A percentile compares a stretch with the other conserved stretches of the same genome.
Conservation (phyloP, 2,329 filamentous ascomycete species). For the Cytospora chrysosperma region DNA sequence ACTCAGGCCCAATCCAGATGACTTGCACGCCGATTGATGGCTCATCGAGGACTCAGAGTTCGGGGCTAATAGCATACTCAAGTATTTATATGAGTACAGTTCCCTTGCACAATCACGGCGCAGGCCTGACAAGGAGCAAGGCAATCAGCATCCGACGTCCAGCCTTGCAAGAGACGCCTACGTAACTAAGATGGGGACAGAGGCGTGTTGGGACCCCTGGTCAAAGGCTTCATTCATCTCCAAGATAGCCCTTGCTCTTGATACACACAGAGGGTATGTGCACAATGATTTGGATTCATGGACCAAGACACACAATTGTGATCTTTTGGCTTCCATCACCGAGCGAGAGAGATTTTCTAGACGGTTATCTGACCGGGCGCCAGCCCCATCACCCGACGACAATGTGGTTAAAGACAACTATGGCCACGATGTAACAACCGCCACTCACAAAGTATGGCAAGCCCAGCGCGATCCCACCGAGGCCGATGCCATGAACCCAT, state of each 20-base stretch:
- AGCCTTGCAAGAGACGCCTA: neutral
- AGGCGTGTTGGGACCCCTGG: neutral
- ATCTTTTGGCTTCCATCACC: too few relatives aligned
- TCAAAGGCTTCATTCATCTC: too few relatives aligned
- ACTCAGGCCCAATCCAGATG: neutral
- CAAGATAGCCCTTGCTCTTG: too few relatives aligned
- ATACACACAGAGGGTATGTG: too few relatives aligned
- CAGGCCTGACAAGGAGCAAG: neutral
- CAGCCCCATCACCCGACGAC: neutral
- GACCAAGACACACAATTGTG: too few relatives aligned
- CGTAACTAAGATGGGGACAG: neutral
- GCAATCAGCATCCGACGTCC: constrained; percentile 4
- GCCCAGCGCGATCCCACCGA: constrained; percentile 37
- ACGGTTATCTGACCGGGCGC: too few relatives aligned
- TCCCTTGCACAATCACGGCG: too few relatives aligned
- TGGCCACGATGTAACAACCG: constrained; percentile 38
- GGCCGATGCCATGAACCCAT: constrained; percentile 46
- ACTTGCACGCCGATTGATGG: neutral
- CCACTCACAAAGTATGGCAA: constrained; percentile 43
- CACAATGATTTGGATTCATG: too few relatives aligned
- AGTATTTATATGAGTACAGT: too few relatives aligned
- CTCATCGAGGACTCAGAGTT: neutral
- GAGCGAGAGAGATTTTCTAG: too few relatives aligned
- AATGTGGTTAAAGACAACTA: constrained; percentile 32
- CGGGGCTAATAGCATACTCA: neutral